A percentile compares a stretch with the other conserved stretches of the same genome.
phyloP scores from a whole-genome alignment of 1,139 yeast genomes.

The Suhomyces yuchorum region DNA sequence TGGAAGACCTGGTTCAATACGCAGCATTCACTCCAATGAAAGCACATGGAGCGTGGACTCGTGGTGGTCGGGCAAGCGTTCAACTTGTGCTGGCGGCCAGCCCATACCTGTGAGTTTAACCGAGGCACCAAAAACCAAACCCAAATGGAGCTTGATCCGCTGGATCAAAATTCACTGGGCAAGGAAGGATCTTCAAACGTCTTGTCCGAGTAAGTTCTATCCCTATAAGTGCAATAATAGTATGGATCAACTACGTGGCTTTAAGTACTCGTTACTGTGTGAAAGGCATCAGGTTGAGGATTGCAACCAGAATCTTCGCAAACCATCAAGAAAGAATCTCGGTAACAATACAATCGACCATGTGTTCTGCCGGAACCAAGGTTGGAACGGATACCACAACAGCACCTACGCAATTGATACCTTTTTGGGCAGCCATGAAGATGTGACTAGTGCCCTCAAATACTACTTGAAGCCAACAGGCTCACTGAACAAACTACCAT shows the following conservation, averaged over 20 bases:
- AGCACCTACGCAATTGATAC: conserved; percentile 9
- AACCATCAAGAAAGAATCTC: not conserved
- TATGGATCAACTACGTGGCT: conserved; percentile 4
- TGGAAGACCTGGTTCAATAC: not conserved
- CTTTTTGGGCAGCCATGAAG: conserved; percentile 8
- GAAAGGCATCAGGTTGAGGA: not conserved
- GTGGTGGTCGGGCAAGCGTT: not conserved
- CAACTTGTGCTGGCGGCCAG: not conserved
- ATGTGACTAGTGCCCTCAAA: conserved; percentile 7
- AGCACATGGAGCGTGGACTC: not conserved
- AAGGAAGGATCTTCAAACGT: not conserved
- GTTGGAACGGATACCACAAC: not conserved
- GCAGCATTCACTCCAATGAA: not conserved
- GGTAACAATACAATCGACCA: not conserved
- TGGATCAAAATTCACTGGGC: not conserved
- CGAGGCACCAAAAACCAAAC: not conserved
- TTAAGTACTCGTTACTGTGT: conserved; percentile 1
- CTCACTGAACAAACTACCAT: not conserved
- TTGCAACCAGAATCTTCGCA: not conserved
- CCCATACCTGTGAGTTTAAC: not conserved
- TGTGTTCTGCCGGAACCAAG: not conserved
- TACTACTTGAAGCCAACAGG: conserved; percentile 1
- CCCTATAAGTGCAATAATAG: not conserved
- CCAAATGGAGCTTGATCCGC: not conserved
- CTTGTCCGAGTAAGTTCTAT: too few species aligned